These are phyloP conservation scores for Jamesozyma spencerorum DNA, from an alignment of 805 yeast species.

Conservation along the genomic window DNA sequence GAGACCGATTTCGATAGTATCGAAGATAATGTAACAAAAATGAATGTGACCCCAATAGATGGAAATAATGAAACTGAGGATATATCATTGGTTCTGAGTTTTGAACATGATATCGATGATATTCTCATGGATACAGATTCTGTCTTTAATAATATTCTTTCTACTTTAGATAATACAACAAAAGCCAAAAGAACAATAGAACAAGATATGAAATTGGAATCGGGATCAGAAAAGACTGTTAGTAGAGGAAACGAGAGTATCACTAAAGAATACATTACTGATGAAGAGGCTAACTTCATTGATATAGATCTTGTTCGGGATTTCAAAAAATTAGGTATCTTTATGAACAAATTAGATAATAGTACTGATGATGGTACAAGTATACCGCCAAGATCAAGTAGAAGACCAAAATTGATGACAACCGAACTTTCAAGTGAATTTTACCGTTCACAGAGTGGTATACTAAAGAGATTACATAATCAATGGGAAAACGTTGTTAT, in stretches of 20 bases:
- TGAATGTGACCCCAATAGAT: no score
- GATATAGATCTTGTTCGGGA: slow-evolving; percentile 17
- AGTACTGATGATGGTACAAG: not conserved
- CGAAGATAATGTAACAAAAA: no score
- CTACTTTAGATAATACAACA: slow-evolving; percentile 1
- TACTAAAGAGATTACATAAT: not conserved
- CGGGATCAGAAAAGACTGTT: not conserved
- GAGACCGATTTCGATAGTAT: no score
- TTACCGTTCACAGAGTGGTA: slow-evolving; percentile 10
- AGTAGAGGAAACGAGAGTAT: not conserved
- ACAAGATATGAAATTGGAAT: not conserved
- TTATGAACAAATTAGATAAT: slow-evolving; percentile 6
- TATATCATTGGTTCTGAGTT: slow-evolving; percentile 1
- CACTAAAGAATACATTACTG: not conserved
- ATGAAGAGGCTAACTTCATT: slow-evolving; percentile 3
- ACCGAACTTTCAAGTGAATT: slow-evolving; percentile 16
- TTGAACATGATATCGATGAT: slow-evolving; percentile 9
- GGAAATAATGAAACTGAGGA: no score
- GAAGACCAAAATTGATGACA: slow-evolving; percentile 16
- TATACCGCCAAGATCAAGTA: slow-evolving; percentile 22
- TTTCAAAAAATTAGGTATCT: slow-evolving; percentile 16
- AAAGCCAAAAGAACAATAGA: no score
- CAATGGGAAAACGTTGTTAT: not conserved
- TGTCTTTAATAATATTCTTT: slow-evolving; percentile 24
- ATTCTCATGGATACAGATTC: slow-evolving; percentile 23